Conservation (phyloP, 768 basidiomycete genomes). For the Tricholoma sp. region DNA sequence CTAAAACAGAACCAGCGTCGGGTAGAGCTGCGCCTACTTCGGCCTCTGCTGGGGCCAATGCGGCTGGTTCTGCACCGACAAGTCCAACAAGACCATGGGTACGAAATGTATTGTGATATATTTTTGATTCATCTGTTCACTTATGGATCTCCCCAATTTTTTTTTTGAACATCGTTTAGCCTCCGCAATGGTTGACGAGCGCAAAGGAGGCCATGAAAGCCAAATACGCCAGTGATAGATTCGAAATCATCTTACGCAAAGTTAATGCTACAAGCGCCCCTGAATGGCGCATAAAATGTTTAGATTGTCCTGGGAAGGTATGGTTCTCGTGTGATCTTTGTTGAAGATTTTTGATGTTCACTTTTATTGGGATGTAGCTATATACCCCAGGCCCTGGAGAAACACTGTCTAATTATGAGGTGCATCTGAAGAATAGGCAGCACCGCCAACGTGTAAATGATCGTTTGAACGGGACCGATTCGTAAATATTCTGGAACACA, state of each 20-base stretch:
- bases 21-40: conserved; percentile 1
- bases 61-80: conserved; percentile 10
- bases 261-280: conserved; percentile 46
- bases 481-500: conserved; percentile 11
- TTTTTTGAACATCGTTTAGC: conserved; percentile 21
- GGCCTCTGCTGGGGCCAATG: conserved; percentile 1
- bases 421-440: conserved; percentile 83
- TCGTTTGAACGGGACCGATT: conserved; percentile 33
- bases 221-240: conserved; percentile 77
- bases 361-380: conserved; percentile 40
- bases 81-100: conserved; percentile 24
- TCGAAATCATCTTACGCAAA: conserved; percentile 70
- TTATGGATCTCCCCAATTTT: conserved; percentile 1
- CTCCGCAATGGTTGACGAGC: conserved; percentile 65
- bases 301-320: conserved; percentile 93
- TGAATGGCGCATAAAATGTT: conserved; percentile 90
- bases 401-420: conserved; percentile 85
- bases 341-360: conserved; percentile 1
- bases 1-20: conserved; percentile 4
- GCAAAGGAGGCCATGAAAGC: conserved; percentile 66
- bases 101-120: neutral
- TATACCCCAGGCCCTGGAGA: conserved; percentile 90
- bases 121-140: neutral
- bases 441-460: conserved; percentile 73
- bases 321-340: conserved; percentile 8